phyloP scores from a whole-genome alignment of 768 basidiomycete genomes.

The Hygrophoropsis aurantiaca region DNA sequence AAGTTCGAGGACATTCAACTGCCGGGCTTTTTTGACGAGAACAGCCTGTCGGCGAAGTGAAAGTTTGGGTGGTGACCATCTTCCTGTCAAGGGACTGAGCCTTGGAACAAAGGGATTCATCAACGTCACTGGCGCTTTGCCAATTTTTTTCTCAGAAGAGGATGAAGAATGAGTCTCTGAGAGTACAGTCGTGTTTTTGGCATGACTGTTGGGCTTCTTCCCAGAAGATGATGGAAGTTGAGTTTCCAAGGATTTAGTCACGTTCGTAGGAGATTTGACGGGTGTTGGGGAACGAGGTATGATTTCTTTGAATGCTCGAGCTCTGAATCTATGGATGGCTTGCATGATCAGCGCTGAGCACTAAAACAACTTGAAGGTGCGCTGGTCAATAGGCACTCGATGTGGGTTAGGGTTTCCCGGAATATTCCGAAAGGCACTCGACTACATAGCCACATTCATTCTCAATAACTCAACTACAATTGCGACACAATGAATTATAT shows the following conservation, averaged over 20 bases:
- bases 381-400: too few relatives aligned
- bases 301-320: constrained; percentile 21
- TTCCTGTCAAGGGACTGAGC: constrained; percentile 55
- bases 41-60: constrained; percentile 79
- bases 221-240: not conserved
- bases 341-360: constrained; percentile 4
- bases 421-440: too few relatives aligned
- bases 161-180: constrained; percentile 4
- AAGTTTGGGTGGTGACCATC: constrained; percentile 70
- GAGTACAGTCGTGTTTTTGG: constrained; percentile 12
- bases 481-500: too few relatives aligned
- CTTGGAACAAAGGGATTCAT: constrained; percentile 71
- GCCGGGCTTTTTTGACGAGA: constrained; percentile 69
- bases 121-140: constrained; percentile 19
- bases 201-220: constrained; percentile 6
- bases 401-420: too few relatives aligned
- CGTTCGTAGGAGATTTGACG: not conserved
- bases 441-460: too few relatives aligned
- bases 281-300: constrained; percentile 3
- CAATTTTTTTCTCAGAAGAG: constrained; percentile 10
- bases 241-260: not conserved
- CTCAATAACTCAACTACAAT: too few relatives aligned
- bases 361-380: too few relatives aligned
- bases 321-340: constrained; percentile 24
- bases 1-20: constrained; percentile 49